phyloP scores from a whole-genome alignment of 805 yeast species.

The Blastobotrys parvus region DNA sequence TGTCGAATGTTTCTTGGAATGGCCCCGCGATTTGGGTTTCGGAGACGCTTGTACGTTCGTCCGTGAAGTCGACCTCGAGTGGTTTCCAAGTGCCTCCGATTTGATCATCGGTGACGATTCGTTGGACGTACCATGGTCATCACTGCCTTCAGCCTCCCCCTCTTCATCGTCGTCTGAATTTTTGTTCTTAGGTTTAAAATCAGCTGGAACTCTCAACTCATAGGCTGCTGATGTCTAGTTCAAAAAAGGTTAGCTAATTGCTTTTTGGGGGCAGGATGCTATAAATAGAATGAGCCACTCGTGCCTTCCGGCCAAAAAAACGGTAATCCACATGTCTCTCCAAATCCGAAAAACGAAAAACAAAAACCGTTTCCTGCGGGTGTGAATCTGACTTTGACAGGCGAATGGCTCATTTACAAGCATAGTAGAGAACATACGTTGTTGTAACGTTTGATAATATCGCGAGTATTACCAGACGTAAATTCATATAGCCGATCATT shows the following conservation, averaged over 20 bases:
- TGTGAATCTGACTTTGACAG: no score
- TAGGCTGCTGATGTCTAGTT: conserved; percentile 15
- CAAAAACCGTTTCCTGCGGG: no score
- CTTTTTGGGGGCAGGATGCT: conserved; percentile 3
- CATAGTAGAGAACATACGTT: conserved; percentile 12
- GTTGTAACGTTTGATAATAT: conserved; percentile 27
- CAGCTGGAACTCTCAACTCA: conserved; percentile 22
- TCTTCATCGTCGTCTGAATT: conserved; percentile 12
- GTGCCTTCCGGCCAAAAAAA: no score
- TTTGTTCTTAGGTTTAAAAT: no score
- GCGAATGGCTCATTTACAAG: no score
- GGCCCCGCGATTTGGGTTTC: no score
- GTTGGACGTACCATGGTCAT: conserved; percentile 1
- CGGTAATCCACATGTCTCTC: no score
- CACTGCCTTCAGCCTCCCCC: conserved; percentile 17
- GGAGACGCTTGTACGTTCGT: neutral
- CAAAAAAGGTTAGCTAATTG: no score
- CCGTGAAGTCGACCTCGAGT: neutral
- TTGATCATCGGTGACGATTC: conserved; percentile 1
- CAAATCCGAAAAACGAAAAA: no score
- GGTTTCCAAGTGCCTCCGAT: neutral
- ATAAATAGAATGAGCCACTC: neutral
- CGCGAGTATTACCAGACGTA: conserved; percentile 55
- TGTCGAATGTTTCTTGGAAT: neutral
- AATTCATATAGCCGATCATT: conserved; percentile 76